Evolutionary conservation across 352 stramenopile genomes (phyloP).

Genomic region (Globisporangium cylindrosporum): DNA sequence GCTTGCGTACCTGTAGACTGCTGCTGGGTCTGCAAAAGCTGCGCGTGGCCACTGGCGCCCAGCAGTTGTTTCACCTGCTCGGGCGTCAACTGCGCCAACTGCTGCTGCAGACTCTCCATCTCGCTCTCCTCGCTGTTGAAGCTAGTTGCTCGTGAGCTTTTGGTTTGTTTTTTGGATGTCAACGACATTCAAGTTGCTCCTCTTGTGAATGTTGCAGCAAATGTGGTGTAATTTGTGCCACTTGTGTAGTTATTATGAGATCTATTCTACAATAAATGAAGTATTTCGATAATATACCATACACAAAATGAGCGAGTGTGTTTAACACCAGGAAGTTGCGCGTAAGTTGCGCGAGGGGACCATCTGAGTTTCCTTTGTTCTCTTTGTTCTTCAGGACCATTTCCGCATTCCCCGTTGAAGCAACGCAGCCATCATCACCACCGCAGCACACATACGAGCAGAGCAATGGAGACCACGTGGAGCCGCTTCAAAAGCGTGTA

Average conservation of each 20-base stretch:
- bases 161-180: background rate
- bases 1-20: background rate
- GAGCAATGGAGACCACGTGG: conserved; percentile 14
- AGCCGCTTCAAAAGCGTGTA: conserved; percentile 23
- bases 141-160: background rate
- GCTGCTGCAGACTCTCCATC: conserved; percentile 30
- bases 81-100: conserved; percentile 26
- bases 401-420: conserved; percentile 8
- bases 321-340: conserved; percentile 9
- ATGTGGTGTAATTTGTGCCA: background rate
- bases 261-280: no score
- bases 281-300: background rate
- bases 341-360: conserved; percentile 26
- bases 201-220: conserved; percentile 5
- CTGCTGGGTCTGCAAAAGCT: conserved; percentile 21
- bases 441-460: background rate
- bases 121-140: background rate
- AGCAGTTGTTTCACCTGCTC: conserved; percentile 33
- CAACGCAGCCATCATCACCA: background rate
- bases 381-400: conserved; percentile 11
- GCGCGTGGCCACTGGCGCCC: conserved; percentile 27
- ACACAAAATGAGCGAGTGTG: background rate
- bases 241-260: background rate
- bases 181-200: background rate
- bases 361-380: conserved; percentile 12